Conservation (phyloP, 2,329 filamentous ascomycete genomes). For the Pyricularia sp. region DNA sequence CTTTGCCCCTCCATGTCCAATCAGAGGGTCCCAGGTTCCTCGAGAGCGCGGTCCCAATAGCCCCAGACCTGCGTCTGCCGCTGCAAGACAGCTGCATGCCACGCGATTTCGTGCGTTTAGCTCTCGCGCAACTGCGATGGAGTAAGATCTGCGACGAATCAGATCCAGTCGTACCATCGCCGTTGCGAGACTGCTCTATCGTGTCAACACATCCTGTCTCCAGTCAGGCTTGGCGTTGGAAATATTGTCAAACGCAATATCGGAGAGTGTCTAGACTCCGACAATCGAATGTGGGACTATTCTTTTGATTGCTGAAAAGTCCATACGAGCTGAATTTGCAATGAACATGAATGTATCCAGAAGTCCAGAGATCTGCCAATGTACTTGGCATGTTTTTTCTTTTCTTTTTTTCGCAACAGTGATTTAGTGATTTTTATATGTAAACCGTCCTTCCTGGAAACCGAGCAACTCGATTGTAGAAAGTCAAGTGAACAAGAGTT, state of each 20-base stretch:
- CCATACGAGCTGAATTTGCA: not conserved
- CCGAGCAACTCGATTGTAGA: not conserved
- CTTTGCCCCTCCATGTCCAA: constrained; percentile 1
- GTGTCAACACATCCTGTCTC: not conserved
- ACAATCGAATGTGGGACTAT: not conserved
- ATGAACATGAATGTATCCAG: not conserved
- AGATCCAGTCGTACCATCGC: not conserved
- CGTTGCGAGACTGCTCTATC: constrained; percentile 1
- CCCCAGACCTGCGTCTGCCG: constrained; percentile 1
- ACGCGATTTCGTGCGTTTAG: constrained; percentile 2
- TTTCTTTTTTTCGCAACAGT: no score
- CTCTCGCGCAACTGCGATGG: constrained; percentile 4
- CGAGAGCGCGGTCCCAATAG: not conserved
- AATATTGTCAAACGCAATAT: not conserved
- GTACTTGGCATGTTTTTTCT: not conserved
- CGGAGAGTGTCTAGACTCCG: not conserved
- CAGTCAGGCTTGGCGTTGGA: not conserved
- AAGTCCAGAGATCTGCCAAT: not conserved
- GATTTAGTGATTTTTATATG: not conserved
- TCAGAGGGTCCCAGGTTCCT: not conserved
- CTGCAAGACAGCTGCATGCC: constrained; percentile 4
- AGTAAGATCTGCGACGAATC: not conserved
- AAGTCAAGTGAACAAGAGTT: not conserved
- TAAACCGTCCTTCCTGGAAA: not conserved
- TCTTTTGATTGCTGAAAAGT: not conserved